Evolutionary conservation across 306 rosid genomes (phyloP).

Genomic region (Ammopiptanthus mongolicus): DNA sequence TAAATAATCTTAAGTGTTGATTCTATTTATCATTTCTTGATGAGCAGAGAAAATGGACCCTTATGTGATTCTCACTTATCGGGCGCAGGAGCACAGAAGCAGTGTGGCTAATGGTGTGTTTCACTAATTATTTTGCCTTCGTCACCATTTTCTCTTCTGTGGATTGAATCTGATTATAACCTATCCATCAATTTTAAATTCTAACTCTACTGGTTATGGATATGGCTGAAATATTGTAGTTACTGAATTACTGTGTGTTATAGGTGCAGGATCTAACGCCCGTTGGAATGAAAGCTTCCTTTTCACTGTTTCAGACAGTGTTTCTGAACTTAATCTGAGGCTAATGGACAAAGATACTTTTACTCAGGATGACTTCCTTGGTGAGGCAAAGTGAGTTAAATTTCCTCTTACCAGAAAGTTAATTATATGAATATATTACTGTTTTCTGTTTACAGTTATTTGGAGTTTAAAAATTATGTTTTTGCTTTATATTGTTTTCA

Average conservation of each 20-base stretch:
- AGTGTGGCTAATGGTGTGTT: constrained; percentile 30
- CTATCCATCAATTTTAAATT: background rate
- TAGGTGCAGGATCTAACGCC: constrained; percentile 35
- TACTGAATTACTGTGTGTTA: background rate
- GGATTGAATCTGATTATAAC: background rate
- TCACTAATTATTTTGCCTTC: background rate
- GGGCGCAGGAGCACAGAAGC: constrained; percentile 40
- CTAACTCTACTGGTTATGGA: background rate
- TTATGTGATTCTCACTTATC: constrained; percentile 34
- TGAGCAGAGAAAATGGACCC: constrained; percentile 40
- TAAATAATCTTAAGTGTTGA: background rate
- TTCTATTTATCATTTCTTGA: background rate
- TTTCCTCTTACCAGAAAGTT: background rate
- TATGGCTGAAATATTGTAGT: background rate
- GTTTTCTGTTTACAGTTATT: background rate
- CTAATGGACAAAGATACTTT: constrained; percentile 33
- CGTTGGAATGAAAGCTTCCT: constrained; percentile 40
- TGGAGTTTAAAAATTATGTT: background rate
- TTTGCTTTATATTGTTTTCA: background rate
- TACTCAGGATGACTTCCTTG: constrained; percentile 33
- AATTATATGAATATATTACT: background rate
- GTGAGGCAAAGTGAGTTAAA: constrained; percentile 29
- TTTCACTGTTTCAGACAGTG: constrained; percentile 32
- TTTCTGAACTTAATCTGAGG: constrained; percentile 30
- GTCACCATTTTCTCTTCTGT: background rate